These are phyloP conservation scores for Silene conica DNA, from an alignment of 148 eudicot genomes.

Conservation along the genomic window DNA sequence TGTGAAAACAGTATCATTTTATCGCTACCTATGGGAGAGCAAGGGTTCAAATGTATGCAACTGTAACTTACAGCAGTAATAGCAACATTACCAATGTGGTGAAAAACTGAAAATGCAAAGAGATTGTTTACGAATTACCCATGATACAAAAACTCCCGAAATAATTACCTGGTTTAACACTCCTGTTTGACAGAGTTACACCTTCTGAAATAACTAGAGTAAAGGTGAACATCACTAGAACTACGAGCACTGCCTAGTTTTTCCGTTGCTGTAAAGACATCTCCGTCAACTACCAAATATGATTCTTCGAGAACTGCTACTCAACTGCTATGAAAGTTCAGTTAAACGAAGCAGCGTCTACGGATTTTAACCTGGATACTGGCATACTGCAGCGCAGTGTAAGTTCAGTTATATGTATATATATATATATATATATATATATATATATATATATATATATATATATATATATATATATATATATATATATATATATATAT, in stretches of 20 bases:
- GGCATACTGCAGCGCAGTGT: not conserved
- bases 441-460: too few species aligned
- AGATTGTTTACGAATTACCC: too few species aligned
- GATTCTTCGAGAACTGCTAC: not conserved
- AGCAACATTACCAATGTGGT: too few species aligned
- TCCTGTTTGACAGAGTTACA: not conserved
- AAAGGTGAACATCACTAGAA: constrained; percentile 11
- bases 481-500: too few species aligned
- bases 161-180: constrained; percentile 25
- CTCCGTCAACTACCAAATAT: not conserved
- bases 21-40: too few species aligned
- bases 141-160: not conserved
- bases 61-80: too few species aligned
- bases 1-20: too few species aligned
- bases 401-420: constrained; percentile 19
- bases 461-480: too few species aligned
- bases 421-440: constrained; percentile 3
- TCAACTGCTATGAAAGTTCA: not conserved
- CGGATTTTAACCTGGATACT: constrained; percentile 4
- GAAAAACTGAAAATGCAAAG: too few species aligned
- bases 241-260: constrained; percentile 3
- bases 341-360: too few species aligned
- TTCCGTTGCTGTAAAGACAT: constrained; percentile 7
- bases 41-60: too few species aligned
- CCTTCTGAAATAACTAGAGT: constrained; percentile 20